phyloP scores from a whole-genome alignment of 371 early-diverging fungal genomes.

The Chytridium lagenaria region DNA sequence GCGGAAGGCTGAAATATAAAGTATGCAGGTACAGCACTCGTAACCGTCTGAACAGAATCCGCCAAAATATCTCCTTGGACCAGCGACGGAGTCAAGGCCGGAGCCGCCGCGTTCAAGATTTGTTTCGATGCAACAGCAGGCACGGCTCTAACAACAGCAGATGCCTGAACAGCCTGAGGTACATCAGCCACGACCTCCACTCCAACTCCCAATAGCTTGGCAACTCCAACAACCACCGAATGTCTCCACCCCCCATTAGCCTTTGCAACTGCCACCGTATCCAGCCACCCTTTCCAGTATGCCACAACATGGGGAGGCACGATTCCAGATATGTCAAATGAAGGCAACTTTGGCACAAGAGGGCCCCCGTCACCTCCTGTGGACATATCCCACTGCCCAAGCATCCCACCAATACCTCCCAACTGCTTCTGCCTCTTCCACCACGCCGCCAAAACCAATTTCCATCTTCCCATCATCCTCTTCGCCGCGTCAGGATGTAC shows the following conservation, averaged over 20 bases:
- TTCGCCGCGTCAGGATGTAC: not conserved
- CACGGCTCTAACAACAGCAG: not conserved
- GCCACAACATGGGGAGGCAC: too few species aligned
- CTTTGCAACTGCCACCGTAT: not conserved
- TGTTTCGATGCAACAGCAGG: not conserved
- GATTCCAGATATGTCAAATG: too few species aligned
- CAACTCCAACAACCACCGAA: slow-evolving; percentile 10
- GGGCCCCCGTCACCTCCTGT: too few species aligned
- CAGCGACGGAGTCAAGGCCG: not conserved
- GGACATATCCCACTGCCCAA: not conserved
- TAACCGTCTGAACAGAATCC: not conserved
- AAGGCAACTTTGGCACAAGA: too few species aligned
- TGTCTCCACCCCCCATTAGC: slow-evolving; percentile 7
- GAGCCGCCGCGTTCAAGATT: not conserved
- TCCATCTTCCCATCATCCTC: not conserved
- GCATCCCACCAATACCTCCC: not conserved
- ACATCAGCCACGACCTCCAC: slow-evolving; percentile 5
- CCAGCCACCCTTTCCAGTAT: slow-evolving; percentile 1
- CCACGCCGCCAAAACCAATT: not conserved
- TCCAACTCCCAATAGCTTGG: not conserved
- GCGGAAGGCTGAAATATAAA: too few species aligned
- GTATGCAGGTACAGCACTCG: not conserved
- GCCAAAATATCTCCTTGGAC: not conserved
- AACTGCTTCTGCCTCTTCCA: not conserved
- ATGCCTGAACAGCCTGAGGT: too few species aligned